phyloP scores from a whole-genome alignment of 441 rosid species.

The Capsella rubella region DNA sequence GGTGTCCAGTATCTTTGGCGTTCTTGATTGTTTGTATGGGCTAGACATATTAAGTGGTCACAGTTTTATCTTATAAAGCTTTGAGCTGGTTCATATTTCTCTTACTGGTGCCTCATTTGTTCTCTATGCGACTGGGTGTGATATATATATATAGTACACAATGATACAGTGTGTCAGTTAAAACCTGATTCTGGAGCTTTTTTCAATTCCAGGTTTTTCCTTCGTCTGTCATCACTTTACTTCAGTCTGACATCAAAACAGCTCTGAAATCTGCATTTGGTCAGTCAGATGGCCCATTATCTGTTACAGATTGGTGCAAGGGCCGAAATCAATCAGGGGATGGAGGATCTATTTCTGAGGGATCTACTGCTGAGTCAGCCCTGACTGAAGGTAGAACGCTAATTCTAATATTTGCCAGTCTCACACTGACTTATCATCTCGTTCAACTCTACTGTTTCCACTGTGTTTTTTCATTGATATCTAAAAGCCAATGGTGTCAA shows the following conservation, averaged over 20 bases:
- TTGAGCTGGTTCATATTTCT: constrained; percentile 27
- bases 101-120: constrained; percentile 18
- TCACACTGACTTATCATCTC: constrained; percentile 63
- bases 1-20: constrained; percentile 10
- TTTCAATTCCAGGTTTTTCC: constrained; percentile 76
- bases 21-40: constrained; percentile 25
- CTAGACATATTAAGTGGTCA: constrained; percentile 1
- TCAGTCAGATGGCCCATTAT: constrained; percentile 91
- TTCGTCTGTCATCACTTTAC: constrained; percentile 83
- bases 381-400: constrained; percentile 75
- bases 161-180: neutral
- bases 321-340: constrained; percentile 80
- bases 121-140: constrained; percentile 20
- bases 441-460: constrained; percentile 25
- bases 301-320: constrained; percentile 96
- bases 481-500: constrained; percentile 11
- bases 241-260: constrained; percentile 89
- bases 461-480: constrained; percentile 30
- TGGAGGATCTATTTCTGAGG: constrained; percentile 62
- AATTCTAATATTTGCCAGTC: constrained; percentile 69
- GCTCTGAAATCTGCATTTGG: constrained; percentile 94
- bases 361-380: constrained; percentile 81
- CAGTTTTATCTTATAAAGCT: constrained; percentile 11
- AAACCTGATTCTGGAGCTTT: constrained; percentile 34
- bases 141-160: neutral